A percentile compares a stretch with the other conserved stretches of the same genome.
Conservation (phyloP, 2,329 filamentous ascomycete species). For the Paraphoma chrysanthemicola region DNA sequence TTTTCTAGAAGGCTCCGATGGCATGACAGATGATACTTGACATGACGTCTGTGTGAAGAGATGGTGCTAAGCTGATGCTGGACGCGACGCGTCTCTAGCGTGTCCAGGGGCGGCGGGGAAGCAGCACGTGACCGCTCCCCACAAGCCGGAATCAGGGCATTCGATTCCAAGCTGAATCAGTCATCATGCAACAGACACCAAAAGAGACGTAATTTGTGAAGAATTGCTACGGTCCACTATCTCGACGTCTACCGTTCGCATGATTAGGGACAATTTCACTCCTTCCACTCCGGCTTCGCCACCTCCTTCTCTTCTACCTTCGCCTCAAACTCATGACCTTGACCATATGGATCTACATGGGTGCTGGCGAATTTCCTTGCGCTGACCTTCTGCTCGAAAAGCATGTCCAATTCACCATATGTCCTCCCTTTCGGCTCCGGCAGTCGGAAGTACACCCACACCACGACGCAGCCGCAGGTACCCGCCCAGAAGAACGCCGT, state of each 20-base stretch:
- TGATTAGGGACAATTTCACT: conserved; percentile 5
- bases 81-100: neutral
- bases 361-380: conserved; percentile 32
- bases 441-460: conserved; percentile 80
- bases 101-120: neutral
- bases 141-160: no score
- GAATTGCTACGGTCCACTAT: neutral
- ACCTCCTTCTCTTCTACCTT: conserved; percentile 15
- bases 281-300: conserved; percentile 18
- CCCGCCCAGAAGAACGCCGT: conserved; percentile 80
- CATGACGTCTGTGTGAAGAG: neutral
- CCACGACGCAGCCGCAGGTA: conserved; percentile 75
- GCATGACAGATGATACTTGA: neutral
- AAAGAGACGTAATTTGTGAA: neutral
- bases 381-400: conserved; percentile 67
- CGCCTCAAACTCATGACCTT: conserved; percentile 10
- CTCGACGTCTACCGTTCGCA: neutral
- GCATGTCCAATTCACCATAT: conserved; percentile 81
- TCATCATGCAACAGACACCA: no score
- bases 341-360: conserved; percentile 27
- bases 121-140: neutral
- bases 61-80: neutral
- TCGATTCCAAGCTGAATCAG: neutral
- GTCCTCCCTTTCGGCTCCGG: conserved; percentile 80
- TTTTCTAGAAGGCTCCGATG: neutral